A percentile compares a stretch with the other conserved stretches of the same genome.
Evolutionary conservation across 1,284 basidiomycete species (phyloP).

Genomic region (Gomphus bonarii): DNA sequence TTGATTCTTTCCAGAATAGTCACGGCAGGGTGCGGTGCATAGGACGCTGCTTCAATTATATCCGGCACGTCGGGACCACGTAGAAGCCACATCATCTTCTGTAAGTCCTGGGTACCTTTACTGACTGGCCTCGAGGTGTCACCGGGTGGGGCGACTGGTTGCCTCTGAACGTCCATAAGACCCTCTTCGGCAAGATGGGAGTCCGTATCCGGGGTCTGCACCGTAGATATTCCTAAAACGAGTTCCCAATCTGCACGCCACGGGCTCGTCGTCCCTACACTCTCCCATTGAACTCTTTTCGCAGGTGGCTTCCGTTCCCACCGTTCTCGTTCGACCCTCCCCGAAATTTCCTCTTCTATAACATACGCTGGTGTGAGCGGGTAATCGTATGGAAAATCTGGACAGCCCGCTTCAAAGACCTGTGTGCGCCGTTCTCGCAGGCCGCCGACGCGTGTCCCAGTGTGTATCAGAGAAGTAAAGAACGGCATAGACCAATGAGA

Average conservation of each 20-base stretch:
- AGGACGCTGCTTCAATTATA: conserved; percentile 34
- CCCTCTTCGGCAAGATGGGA: conserved; percentile 17
- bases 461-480: conserved; percentile 68
- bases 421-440: conserved; percentile 70
- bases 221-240: conserved; percentile 39
- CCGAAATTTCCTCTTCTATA: conserved; percentile 36
- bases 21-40: conserved; percentile 30
- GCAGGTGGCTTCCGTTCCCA: conserved; percentile 81
- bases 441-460: conserved; percentile 73
- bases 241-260: conserved; percentile 69
- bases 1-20: conserved; percentile 47
- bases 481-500: conserved; percentile 85
- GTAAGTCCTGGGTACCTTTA: conserved; percentile 9
- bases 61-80: conserved; percentile 38
- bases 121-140: conserved; percentile 8
- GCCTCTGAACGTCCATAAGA: conserved; percentile 47
- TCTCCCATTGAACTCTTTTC: conserved; percentile 66
- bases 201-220: conserved; percentile 1
- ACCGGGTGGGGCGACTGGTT: conserved; percentile 13
- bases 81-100: conserved; percentile 45
- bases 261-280: conserved; percentile 56
- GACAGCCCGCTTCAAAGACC: conserved; percentile 64
- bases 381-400: conserved; percentile 78
- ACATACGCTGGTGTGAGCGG: conserved; percentile 47
- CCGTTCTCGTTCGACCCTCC: conserved; percentile 38